Evolutionary conservation across 306 rosid genomes (phyloP), one percentile per base, ranked within the genome.

Genomic region (Calophaca sinica): DNA sequence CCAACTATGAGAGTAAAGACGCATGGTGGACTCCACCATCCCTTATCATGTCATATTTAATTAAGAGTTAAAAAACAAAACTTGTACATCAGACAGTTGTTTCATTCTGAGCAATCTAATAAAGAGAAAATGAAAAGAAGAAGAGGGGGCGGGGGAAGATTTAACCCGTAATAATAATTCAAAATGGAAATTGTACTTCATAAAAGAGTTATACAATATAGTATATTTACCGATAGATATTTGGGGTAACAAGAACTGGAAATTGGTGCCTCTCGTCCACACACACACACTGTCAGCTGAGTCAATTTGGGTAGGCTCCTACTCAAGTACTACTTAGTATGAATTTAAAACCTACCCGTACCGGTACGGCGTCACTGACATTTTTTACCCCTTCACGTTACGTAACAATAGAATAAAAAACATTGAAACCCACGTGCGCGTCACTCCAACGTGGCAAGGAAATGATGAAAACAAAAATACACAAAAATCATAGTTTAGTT

Each of bases 311-410:
- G 45, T 57, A 67, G 41, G 60, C 13, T 45, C 7, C 49, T 10
- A 60, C 29, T 10, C 8, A 13, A 15, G 6, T 49, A n/a, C n/a
- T n/a, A n/a, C n/a, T n/a, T n/a, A 54, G 12, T 20, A 54, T 50
- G 7, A 32, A 49, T 31, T 68, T 31, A 54, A 77, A 59, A 61
- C 52, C 58, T 39, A 26, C 5, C 79, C 45, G 55, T 13, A 69
- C 52, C 45, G 32, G 64, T 80, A 67, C 84, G 70, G 61, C n/a
- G 46, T 41, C 74, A 73, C 74, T 76, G 80, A 53, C 80, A 80
- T 20, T 63, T 72, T n/a, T 6, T 32, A n/a, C 49, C 63, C 52
- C n/a, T 44, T 57, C 3, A 74, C 59, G 78, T 53, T n/a, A 72
- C 67, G 31, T 20, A 71, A 62, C 55, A 6, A 50, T 14, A 48